phyloP scores from a whole-genome alignment of 108 stramenopile genomes.

The Pseudonitzschia pungens region DNA sequence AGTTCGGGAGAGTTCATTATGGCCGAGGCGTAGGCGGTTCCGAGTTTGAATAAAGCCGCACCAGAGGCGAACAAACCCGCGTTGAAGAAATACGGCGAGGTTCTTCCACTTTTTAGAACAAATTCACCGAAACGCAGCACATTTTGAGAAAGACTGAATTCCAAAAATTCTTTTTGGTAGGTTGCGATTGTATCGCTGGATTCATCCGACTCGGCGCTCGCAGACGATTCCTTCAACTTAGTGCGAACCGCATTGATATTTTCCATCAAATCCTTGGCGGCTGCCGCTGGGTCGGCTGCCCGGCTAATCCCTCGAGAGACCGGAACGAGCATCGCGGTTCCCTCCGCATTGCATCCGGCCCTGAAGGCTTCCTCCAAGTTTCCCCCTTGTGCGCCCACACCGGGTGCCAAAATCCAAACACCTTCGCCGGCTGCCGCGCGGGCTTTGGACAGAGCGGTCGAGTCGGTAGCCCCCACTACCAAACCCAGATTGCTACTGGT shows the following conservation, averaged over 20 bases:
- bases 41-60: conserved; percentile 77
- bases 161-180: conserved; percentile 92
- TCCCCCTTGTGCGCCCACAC: conserved; percentile 98
- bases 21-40: conserved; percentile 88
- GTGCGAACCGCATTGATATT: conserved; percentile 56
- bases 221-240: conserved; percentile 11
- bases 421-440: conserved; percentile 75
- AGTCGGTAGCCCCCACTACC: conserved; percentile 97
- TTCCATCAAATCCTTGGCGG: conserved; percentile 79
- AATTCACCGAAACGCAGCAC: conserved; percentile 96
- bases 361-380: conserved; percentile 75
- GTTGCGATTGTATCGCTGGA: conserved; percentile 34
- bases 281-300: conserved; percentile 79
- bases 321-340: conserved; percentile 88
- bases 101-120: conserved; percentile 96
- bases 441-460: conserved; percentile 70
- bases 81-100: conserved; percentile 99
- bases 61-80: conserved; percentile 92
- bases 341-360: conserved; percentile 83
- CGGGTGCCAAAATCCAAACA: conserved; percentile 96
- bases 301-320: conserved; percentile 91
- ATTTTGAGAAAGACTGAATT: conserved; percentile 85
- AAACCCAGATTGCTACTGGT: conserved; percentile 66
- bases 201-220: neutral
- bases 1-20: conserved; percentile 83